These are phyloP conservation scores for Margaritispora aquatica DNA, from an alignment of 495 filamentous ascomycete genomes.

Conservation along the genomic window DNA sequence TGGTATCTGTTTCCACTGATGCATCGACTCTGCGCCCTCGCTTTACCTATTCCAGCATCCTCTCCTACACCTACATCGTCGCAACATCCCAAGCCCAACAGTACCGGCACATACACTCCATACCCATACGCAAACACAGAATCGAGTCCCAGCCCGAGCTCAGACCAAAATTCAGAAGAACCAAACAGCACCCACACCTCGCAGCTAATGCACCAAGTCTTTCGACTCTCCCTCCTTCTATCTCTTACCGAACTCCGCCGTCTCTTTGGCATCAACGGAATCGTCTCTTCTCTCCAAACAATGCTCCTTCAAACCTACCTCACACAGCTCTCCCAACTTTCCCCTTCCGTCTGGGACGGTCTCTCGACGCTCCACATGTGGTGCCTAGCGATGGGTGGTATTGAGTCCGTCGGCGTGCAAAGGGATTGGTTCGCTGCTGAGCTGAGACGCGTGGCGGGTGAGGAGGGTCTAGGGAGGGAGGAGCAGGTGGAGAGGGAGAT, in stretches of 20 bases:
- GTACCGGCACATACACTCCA: no score
- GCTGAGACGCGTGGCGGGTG: neutral
- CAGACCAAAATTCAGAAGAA: neutral
- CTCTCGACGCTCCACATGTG: conserved; percentile 1
- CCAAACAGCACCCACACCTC: neutral
- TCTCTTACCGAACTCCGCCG: conserved; percentile 8
- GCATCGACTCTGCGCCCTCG: neutral
- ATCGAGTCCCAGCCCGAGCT: no score
- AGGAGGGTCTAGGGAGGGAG: neutral
- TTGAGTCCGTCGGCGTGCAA: neutral
- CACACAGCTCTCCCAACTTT: neutral
- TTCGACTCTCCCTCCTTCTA: neutral
- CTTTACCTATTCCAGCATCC: no score
- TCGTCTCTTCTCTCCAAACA: conserved; percentile 2
- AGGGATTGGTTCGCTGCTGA: conserved; percentile 5
- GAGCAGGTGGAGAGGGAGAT: neutral
- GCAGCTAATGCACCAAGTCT: neutral
- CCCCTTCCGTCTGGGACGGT: neutral
- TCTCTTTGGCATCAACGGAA: conserved; percentile 7
- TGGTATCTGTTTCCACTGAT: neutral
- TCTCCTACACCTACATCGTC: no score
- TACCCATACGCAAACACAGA: no score
- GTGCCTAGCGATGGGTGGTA: conserved; percentile 7
- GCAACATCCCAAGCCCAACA: no score
- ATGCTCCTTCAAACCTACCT: neutral